Base-by-base conservation (phyloP, 2,329 filamentous ascomycete species). In the Neospermospora avenae region DNA sequence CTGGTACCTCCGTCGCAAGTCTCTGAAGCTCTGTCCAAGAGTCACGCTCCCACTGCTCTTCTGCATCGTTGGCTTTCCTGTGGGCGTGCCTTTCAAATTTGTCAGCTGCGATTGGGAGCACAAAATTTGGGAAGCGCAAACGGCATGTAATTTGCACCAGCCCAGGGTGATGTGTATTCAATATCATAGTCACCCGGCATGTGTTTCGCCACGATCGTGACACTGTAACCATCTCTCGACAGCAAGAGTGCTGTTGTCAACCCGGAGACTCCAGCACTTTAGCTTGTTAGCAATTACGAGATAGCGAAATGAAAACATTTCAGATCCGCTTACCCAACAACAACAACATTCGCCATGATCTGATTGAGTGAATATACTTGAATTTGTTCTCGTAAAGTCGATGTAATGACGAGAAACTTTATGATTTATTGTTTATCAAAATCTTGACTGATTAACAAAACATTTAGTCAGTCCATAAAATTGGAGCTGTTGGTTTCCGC, bases 161-260 rank as follows among this genome's bases (percentile, higher is more conserved):
- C 91, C 89, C 90, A 96, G 0, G 91, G 91, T 3, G 90, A 96
- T 0, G 90, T 87, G 74, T 96, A 96, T 78, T 96, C 89, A 66
- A 93, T 88, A 66, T 93, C 89, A 74, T 93, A 95, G 77, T 96
- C 93, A 41, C 93, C 93, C 0, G 93, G 93, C 88, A 96, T 93
- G 72, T 96, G 89, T 71, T 93, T 96, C 5, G 90, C 88, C 34
- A 91, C 78, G 37, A 96, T 78, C 0, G 89, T 92, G 64, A 96
- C 76, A 25, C 78, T 76, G 67, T 86, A 80, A 14, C 74, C 69
- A 67, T 84, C 79, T 59, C 78, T 78, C n/a, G 85, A 85, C 13
- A 89, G 76, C 14, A 84, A 74, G 24, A 87, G 76, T 39, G 86
- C 86, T 2, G 84, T 86, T 2, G 86, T 88, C 51, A 89, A 77